Evolutionary conservation across 2,329 filamentous ascomycete genomes (phyloP), one percentile per base, ranked within the genome.

Genomic region (Dactylellina leptospora): DNA sequence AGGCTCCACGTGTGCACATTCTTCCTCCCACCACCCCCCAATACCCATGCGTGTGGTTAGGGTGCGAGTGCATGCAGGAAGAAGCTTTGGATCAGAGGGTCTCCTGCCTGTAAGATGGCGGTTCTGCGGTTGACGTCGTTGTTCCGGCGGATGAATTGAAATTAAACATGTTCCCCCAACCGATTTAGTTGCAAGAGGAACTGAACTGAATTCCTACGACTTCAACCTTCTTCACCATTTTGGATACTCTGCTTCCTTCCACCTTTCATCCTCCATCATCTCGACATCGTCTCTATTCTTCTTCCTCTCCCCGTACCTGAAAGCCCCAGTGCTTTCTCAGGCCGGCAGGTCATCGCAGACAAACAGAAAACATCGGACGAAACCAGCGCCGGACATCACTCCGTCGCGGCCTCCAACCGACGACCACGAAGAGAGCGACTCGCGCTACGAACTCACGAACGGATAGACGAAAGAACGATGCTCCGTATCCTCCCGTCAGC

Each of bases 331-430:
- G n/a, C n/a, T n/a, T n/a, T n/a, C n/a, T n/a, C n/a, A n/a, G n/a
- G n/a, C n/a, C n/a, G 51, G 33, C 18, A 40, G 27, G 47, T 51
- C 47, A 51, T 51, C 47, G 47, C 47, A 11, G 18, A 20, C 51
- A 55, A 42, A 54, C 60, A 40, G 16, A 40, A 36, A 59, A 68
- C 62, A 68, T 68, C 62, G 45, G 62, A 68, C 62, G 62, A 68
- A 68, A 44, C 61, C 50, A 23, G 33, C 22, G n/a, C n/a, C n/a
- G n/a, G n/a, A n/a, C n/a, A n/a, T n/a, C n/a, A n/a, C n/a, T n/a
- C n/a, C 30, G 27, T 23, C 23, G n/a, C n/a, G n/a, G n/a, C n/a
- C n/a, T n/a, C n/a, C 30, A 33, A 30, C 25, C 10, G 50, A 53
- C 30, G 33, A n/a, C n/a, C 11, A 16, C 5, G 16, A 38, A 42